Evolutionary conservation across 169 alveolate genomes (phyloP), one percentile per base, ranked within the genome.

Genomic region (Plasmodium fragile): DNA sequence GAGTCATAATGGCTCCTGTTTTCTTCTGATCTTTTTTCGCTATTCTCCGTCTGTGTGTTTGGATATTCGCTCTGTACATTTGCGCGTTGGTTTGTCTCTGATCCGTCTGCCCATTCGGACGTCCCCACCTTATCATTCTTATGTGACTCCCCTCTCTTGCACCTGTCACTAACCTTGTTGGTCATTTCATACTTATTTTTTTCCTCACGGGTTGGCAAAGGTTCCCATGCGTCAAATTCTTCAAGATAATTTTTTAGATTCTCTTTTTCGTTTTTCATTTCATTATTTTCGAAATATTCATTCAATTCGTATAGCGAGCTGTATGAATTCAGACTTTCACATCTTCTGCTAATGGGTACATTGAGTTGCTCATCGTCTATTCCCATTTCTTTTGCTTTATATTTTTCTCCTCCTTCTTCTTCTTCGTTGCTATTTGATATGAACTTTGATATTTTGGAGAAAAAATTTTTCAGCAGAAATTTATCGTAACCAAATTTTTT

Each of bases 381-480:
- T 59, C 65, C 91, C 16, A 30, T 59, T 59, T 65, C 79, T 32
- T 30, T 59, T 16, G 16, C 4, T 8, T n/a, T 53, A 36, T 36
- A 41, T 25, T 82, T 53, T 69, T 16, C 39, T n/a, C 52, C 59
- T 3, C 72, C 69, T n/a, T 18, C 53, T 30, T 36, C 69, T 53
- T 75, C 93, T 45, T 52, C 52, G 13, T 69, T 75, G 41, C 52
- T 73, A 45, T 52, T 85, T 10, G 93, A 73, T 75, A 75, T 77
- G 43, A 32, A 45, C 30, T 30, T 52, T 52, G 85, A 73, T 22
- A 85, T 85, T 49, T 85, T 85, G 0, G 93, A 73, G 43, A 85
- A 85, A 52, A 73, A 73, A 85, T 85, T 85, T 36, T 85, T 85
- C 45, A 85, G 43, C 25, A 75, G 79, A 49, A 39, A 85, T 75